Percentiles rank a stretch among this genome's conserved stretches.
Evolutionary conservation across 495 filamentous ascomycete genomes (phyloP).

Genomic region (Aspergillus nidulans): DNA sequence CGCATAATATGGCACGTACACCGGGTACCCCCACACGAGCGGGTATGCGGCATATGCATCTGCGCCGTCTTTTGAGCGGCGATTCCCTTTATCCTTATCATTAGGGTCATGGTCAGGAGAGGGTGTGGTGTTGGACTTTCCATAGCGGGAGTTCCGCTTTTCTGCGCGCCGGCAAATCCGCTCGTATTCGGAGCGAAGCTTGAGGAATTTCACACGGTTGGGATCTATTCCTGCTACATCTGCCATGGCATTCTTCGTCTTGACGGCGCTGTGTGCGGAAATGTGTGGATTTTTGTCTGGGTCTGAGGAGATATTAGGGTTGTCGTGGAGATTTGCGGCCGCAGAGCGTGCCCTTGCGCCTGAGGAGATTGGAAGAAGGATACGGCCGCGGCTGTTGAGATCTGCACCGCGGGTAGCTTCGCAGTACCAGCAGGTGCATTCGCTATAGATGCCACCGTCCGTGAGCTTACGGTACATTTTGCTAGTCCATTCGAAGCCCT

Average conservation of each 20-base stretch:
- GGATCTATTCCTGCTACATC: neutral
- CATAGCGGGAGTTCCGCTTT: slow-evolving; percentile 53
- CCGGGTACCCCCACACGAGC: slow-evolving; percentile 44
- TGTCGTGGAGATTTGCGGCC: slow-evolving; percentile 50
- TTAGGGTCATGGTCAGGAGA: too few species aligned
- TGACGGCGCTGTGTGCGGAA: slow-evolving; percentile 60
- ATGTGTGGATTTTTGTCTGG: slow-evolving; percentile 66
- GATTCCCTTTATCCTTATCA: neutral
- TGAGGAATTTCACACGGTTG: slow-evolving; percentile 23
- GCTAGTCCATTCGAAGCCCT: slow-evolving; percentile 70
- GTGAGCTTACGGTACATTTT: slow-evolving; percentile 58
- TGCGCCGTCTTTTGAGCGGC: neutral
- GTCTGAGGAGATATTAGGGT: slow-evolving; percentile 49
- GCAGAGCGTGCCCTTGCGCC: slow-evolving; percentile 29
- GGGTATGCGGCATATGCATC: slow-evolving; percentile 19
- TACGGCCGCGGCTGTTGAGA: slow-evolving; percentile 47
- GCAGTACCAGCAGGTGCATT: slow-evolving; percentile 91
- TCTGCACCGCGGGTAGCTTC: slow-evolving; percentile 65
- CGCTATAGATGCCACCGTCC: slow-evolving; percentile 64
- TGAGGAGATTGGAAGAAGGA: slow-evolving; percentile 24
- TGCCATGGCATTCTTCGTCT: slow-evolving; percentile 9
- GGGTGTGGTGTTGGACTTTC: too few species aligned
- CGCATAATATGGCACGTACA: slow-evolving; percentile 48
- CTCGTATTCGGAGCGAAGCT: slow-evolving; percentile 58
- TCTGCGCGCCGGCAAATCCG: slow-evolving; percentile 57